Percentiles rank a stretch among this genome's conserved stretches.
Conservation (phyloP, 1,284 basidiomycete species). For the Malassezia nana region DNA sequence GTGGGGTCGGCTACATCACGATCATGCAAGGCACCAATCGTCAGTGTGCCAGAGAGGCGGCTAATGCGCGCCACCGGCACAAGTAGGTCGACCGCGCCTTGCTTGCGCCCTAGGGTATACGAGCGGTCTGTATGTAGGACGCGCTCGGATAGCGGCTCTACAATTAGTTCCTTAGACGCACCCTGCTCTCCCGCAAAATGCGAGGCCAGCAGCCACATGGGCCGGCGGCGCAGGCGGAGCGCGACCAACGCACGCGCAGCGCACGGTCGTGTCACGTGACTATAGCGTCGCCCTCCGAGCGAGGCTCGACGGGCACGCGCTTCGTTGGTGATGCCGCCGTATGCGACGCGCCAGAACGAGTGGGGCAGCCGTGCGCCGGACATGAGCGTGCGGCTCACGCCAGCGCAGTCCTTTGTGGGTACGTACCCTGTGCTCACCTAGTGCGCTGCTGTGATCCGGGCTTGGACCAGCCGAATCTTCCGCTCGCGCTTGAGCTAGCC, state of each 20-base stretch:
- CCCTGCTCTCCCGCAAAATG: conserved; percentile 10
- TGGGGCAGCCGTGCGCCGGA: conserved; percentile 38
- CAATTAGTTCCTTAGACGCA: neutral
- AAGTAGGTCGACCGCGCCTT: conserved; percentile 3
- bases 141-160: conserved; percentile 6
- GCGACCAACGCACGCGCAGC: neutral
- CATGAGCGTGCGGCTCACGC: conserved; percentile 25
- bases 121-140: neutral
- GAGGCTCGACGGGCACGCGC: neutral
- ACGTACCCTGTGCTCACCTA: conserved; percentile 15
- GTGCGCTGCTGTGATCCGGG: conserved; percentile 79
- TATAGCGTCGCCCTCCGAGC: neutral
- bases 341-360: conserved; percentile 20
- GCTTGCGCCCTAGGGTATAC: conserved; percentile 14
- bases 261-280: conserved; percentile 5
- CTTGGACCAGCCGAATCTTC: conserved; percentile 77
- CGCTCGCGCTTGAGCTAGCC: conserved; percentile 82
- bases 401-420: conserved; percentile 32
- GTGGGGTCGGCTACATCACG: neutral
- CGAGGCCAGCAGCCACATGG: conserved; percentile 7
- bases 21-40: neutral
- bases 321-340: neutral
- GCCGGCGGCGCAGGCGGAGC: neutral
- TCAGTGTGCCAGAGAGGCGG: conserved; percentile 10
- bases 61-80: conserved; percentile 12